phyloP scores from a whole-genome alignment of 768 basidiomycete genomes.

The Pisolithus tinctorius region DNA sequence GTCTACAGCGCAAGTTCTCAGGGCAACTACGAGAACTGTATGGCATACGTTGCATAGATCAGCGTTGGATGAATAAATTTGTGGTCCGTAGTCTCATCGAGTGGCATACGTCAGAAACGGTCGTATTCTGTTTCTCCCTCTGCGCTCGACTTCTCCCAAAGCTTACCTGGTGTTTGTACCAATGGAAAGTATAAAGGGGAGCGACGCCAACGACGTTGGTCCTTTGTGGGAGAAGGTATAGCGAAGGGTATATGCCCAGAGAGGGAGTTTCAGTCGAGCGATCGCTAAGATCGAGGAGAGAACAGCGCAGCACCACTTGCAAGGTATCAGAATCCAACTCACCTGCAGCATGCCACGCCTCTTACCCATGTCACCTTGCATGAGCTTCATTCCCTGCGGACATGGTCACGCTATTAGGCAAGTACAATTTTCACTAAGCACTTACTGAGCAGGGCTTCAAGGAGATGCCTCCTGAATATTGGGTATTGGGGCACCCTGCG shows the following conservation, averaged over 20 bases:
- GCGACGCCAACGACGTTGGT: slow-evolving; percentile 69
- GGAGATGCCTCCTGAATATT: slow-evolving; percentile 78
- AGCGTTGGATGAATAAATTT: too few relatives aligned
- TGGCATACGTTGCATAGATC: background rate
- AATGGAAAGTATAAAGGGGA: background rate
- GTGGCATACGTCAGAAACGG: slow-evolving; percentile 63
- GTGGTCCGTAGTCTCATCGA: too few relatives aligned
- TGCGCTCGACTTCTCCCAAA: slow-evolving; percentile 64
- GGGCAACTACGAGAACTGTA: background rate
- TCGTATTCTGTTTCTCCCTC: slow-evolving; percentile 75
- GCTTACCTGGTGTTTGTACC: slow-evolving; percentile 57
- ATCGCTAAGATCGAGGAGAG: slow-evolving; percentile 68
- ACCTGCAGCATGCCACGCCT: background rate
- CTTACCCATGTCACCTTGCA: slow-evolving; percentile 84
- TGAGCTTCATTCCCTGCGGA: slow-evolving; percentile 67
- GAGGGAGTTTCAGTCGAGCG: slow-evolving; percentile 67
- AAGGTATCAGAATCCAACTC: background rate
- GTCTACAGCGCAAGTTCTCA: slow-evolving; percentile 33
- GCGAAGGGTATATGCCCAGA: background rate
- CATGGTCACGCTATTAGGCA: background rate
- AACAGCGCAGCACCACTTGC: slow-evolving; percentile 74
- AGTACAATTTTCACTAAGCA: slow-evolving; percentile 2
- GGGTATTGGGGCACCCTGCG: slow-evolving; percentile 49
- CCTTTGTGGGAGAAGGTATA: slow-evolving; percentile 26
- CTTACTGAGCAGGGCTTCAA: slow-evolving; percentile 68